phyloP scores from a whole-genome alignment of 805 yeast species.

The Saturnispora saitoi region DNA sequence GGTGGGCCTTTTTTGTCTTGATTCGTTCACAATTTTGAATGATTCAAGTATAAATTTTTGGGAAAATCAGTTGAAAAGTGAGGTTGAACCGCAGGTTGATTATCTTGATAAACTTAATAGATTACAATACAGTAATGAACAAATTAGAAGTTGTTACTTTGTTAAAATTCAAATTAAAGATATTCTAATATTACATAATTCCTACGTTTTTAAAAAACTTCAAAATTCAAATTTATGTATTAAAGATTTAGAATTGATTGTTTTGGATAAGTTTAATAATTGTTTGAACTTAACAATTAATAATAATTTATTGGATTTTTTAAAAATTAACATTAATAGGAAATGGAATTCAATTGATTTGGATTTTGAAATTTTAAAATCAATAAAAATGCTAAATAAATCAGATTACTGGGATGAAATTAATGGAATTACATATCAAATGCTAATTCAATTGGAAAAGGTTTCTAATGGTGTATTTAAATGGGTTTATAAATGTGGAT shows the following conservation, averaged over 20 bases:
- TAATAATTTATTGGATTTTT: conserved; percentile 1
- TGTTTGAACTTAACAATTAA: background rate
- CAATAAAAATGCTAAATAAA: background rate
- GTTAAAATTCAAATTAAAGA: conserved; percentile 1
- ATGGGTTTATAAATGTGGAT: conserved; percentile 7
- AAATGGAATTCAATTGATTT: background rate
- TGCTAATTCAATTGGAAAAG: conserved; percentile 3
- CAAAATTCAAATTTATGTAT: background rate
- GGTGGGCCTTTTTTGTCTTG: background rate
- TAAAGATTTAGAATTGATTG: conserved; percentile 4
- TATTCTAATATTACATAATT: background rate
- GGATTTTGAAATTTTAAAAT: background rate
- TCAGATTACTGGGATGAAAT: background rate
- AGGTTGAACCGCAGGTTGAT: background rate
- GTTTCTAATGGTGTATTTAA: conserved; percentile 3
- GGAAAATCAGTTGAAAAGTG: background rate
- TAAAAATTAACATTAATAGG: background rate
- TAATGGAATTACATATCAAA: background rate
- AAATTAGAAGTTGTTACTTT: background rate
- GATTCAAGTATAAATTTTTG: background rate
- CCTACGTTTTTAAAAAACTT: conserved; percentile 1
- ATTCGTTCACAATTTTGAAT: background rate
- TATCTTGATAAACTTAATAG: background rate
- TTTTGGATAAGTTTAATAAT: conserved; percentile 5
- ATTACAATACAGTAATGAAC: conserved; percentile 2